Percentiles rank a stretch among this genome's conserved stretches.
Evolutionary conservation across 2,329 filamentous ascomycete genomes (phyloP).

Genomic region (Alternaria solani): DNA sequence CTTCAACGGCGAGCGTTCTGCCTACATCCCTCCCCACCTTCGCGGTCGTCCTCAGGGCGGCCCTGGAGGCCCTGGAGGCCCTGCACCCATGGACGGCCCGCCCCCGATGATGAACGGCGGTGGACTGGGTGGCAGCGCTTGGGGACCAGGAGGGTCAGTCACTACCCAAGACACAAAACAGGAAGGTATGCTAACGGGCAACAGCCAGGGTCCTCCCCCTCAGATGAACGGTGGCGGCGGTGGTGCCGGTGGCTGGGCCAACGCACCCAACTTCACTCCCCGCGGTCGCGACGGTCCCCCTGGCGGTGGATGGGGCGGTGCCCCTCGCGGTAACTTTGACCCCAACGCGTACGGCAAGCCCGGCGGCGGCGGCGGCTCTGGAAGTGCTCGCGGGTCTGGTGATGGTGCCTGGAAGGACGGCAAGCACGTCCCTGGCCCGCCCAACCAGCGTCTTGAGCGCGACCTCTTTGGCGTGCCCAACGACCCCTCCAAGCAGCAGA

Average conservation of each 20-base stretch:
- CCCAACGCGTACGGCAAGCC: slow-evolving; percentile 69
- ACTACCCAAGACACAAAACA: slow-evolving; percentile 7
- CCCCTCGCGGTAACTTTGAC: slow-evolving; percentile 63
- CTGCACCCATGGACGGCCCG: slow-evolving; percentile 52
- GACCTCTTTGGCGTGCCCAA: slow-evolving; percentile 93
- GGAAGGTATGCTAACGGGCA: slow-evolving; percentile 26
- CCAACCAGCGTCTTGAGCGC: slow-evolving; percentile 89
- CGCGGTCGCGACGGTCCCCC: slow-evolving; percentile 50
- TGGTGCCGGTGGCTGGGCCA: slow-evolving; percentile 68
- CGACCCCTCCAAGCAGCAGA: slow-evolving; percentile 94
- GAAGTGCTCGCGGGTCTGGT: slow-evolving; percentile 78
- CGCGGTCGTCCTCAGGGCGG: slow-evolving; percentile 56
- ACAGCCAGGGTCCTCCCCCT: slow-evolving; percentile 42
- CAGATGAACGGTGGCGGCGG: slow-evolving; percentile 65
- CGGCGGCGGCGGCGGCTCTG: slow-evolving; percentile 57
- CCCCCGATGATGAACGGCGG: slow-evolving; percentile 61
- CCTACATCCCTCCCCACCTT: slow-evolving; percentile 87
- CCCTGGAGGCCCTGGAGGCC: slow-evolving; percentile 41
- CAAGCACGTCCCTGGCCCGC: slow-evolving; percentile 90
- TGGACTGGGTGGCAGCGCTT: slow-evolving; percentile 69
- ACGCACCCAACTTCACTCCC: slow-evolving; percentile 66
- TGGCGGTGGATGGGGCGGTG: slow-evolving; percentile 47
- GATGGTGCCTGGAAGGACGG: slow-evolving; percentile 97
- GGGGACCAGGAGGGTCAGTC: slow-evolving; percentile 56
- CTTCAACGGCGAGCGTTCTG: slow-evolving; percentile 67